These are phyloP conservation scores for Solanum aculeatissimum DNA, from an alignment of 305 asterid genomes.

Conservation along the genomic window DNA sequence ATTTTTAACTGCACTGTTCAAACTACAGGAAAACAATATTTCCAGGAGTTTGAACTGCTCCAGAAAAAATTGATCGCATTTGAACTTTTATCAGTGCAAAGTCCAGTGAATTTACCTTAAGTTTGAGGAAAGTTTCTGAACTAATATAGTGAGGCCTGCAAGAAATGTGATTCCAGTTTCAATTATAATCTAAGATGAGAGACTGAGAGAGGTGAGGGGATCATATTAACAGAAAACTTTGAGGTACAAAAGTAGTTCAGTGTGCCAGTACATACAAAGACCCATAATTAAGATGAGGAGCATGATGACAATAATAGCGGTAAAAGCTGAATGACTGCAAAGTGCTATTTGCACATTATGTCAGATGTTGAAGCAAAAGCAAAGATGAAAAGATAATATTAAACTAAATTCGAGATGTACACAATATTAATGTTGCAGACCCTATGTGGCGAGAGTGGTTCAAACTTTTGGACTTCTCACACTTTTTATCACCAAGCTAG, in stretches of 20 bases:
- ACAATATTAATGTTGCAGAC: constrained; percentile 47
- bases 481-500: not conserved
- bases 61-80: not conserved
- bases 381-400: not conserved
- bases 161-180: not conserved
- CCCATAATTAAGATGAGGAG: constrained; percentile 66
- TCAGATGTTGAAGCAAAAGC: not conserved
- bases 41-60: not conserved
- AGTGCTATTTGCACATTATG: constrained; percentile 3
- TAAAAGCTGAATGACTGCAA: constrained; percentile 55
- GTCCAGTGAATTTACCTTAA: not conserved
- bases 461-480: not conserved
- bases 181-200: not conserved
- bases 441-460: constrained; percentile 3
- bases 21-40: not conserved
- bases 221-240: not conserved
- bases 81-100: not conserved
- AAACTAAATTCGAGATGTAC: constrained; percentile 30
- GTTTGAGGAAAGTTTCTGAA: not conserved
- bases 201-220: not conserved
- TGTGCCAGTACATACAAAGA: constrained; percentile 46
- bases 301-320: constrained; percentile 59
- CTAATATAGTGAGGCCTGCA: constrained; percentile 51
- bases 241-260: not conserved
- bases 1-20: not conserved